Conservation (phyloP, 2,329 filamentous ascomycete species). For the Pestalotiopsis sp. region DNA sequence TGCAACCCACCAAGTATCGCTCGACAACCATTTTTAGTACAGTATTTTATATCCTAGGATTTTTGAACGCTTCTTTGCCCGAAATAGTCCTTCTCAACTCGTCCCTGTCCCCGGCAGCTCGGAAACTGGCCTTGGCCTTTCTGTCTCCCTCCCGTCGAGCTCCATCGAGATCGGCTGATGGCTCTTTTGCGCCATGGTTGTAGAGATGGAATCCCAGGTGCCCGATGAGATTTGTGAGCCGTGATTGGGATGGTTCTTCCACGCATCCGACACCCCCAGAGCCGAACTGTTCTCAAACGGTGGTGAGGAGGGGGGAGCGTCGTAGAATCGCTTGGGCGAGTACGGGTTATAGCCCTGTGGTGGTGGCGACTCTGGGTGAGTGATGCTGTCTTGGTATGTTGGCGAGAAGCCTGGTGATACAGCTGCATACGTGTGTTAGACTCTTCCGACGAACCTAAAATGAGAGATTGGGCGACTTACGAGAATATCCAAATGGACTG, state of each 20-base stretch:
- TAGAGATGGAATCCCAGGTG: not conserved
- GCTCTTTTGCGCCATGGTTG: not conserved
- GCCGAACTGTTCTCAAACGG: not conserved
- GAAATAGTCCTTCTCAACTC: not conserved
- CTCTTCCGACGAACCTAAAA: not conserved
- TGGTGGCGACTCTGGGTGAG: not conserved
- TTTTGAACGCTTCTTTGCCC: too few relatives aligned
- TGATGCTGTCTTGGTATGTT: not conserved
- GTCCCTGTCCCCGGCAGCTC: not conserved
- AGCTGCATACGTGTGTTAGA: not conserved
- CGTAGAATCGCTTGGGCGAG: not conserved
- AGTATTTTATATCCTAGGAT: too few relatives aligned
- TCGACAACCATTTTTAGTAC: too few relatives aligned
- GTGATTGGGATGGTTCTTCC: not conserved
- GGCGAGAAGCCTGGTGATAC: not conserved
- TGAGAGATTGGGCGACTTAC: not conserved
- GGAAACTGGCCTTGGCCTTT: not conserved
- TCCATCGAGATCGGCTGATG: conserved; percentile 1
- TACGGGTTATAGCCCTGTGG: not conserved
- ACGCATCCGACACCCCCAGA: not conserved
- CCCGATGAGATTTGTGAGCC: not conserved
- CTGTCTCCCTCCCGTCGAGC: not conserved
- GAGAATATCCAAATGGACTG: not conserved
- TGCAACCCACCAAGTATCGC: too few relatives aligned
- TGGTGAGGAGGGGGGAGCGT: not conserved